Evolutionary conservation across 2,329 filamentous ascomycete species (phyloP).

Genomic region (Neofusicoccum umdonicola): DNA sequence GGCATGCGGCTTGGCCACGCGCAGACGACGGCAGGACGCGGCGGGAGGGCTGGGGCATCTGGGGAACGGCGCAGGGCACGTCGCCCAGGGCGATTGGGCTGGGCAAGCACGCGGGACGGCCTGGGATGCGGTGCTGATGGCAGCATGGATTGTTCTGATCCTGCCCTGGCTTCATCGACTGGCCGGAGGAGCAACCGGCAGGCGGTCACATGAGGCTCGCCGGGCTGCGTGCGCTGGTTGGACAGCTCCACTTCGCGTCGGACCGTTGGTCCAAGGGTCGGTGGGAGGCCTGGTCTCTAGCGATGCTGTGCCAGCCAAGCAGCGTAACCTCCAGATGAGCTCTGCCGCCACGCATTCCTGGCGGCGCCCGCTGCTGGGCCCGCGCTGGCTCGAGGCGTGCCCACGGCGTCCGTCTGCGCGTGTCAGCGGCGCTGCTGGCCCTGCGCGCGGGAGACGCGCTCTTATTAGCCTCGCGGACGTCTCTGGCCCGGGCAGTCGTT

Average conservation of each 20-base stretch:
- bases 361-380: background rate
- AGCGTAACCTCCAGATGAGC: background rate
- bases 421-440: background rate
- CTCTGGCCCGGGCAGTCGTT: background rate
- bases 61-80: background rate
- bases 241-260: constrained; percentile 15
- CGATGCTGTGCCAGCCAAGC: constrained; percentile 1
- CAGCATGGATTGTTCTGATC: background rate
- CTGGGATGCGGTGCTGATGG: background rate
- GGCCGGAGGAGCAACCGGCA: background rate
- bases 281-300: constrained; percentile 5
- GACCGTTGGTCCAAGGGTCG: constrained; percentile 10
- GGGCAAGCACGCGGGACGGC: background rate
- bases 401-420: background rate
- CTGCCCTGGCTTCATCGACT: background rate
- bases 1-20: background rate
- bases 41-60: background rate
- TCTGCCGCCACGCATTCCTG: background rate
- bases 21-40: background rate
- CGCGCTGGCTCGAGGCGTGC: background rate
- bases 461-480: background rate
- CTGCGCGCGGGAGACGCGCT: background rate
- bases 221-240: background rate
- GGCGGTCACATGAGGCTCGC: background rate
- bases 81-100: background rate